These are phyloP conservation scores for Botryotinia convoluta DNA, from an alignment of 2,329 filamentous ascomycete genomes.

Conservation along the genomic window DNA sequence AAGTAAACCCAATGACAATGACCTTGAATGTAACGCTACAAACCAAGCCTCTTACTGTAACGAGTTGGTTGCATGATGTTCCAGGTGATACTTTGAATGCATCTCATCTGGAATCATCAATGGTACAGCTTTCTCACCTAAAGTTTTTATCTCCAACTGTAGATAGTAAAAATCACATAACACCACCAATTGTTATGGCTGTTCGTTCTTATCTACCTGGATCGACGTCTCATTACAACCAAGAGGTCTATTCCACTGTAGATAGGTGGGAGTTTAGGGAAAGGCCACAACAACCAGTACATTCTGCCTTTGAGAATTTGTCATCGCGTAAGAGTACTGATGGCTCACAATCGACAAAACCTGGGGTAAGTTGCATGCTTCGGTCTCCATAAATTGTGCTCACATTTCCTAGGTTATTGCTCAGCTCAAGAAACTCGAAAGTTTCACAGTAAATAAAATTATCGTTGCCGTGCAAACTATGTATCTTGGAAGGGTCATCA, in stretches of 20 bases:
- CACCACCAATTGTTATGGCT: constrained; percentile 64
- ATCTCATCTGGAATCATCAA: constrained; percentile 49
- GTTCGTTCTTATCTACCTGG: constrained; percentile 63
- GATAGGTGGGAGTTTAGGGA: constrained; percentile 78
- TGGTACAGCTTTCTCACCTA: constrained; percentile 68
- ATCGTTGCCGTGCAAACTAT: constrained; percentile 66
- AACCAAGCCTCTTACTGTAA: constrained; percentile 55
- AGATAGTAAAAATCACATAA: constrained; percentile 45
- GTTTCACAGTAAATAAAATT: constrained; percentile 67
- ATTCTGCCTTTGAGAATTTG: constrained; percentile 75
- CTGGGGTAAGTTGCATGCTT: constrained; percentile 31
- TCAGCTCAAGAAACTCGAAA: constrained; percentile 61
- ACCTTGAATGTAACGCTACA: constrained; percentile 52
- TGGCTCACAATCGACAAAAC: constrained; percentile 17
- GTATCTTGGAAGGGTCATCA: constrained; percentile 69
- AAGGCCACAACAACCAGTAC: constrained; percentile 58
- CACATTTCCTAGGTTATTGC: constrained; percentile 41
- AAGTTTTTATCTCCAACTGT: constrained; percentile 63
- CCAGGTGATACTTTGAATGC: constrained; percentile 32
- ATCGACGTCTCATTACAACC: constrained; percentile 55
- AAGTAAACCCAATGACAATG: constrained; percentile 48
- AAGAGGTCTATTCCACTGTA: constrained; percentile 69
- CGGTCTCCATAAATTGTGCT: constrained; percentile 14
- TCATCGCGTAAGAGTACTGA: constrained; percentile 57
- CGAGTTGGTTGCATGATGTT: constrained; percentile 47